phyloP scores from a whole-genome alignment of 345 rosid species.

The Eucalyptus erythrocorys region DNA sequence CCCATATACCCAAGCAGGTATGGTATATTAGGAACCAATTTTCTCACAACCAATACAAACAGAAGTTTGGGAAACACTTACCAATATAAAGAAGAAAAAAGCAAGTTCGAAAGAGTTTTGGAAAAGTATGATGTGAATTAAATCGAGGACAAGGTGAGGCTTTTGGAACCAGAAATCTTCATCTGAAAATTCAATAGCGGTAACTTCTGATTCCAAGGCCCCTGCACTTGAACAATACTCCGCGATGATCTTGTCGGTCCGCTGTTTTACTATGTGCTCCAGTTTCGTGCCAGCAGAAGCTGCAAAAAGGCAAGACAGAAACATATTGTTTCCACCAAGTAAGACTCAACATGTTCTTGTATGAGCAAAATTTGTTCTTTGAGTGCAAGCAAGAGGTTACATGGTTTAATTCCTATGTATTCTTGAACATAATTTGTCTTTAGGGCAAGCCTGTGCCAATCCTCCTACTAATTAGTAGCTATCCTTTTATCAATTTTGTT shows the following conservation, averaged over 20 bases:
- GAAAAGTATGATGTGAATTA: slow-evolving; percentile 71
- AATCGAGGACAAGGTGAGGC: slow-evolving; percentile 40
- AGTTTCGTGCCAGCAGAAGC: slow-evolving; percentile 76
- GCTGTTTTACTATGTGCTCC: slow-evolving; percentile 55
- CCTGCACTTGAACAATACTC: slow-evolving; percentile 51
- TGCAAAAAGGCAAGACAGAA: neutral
- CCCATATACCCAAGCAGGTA: no score
- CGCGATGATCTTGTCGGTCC: slow-evolving; percentile 59
- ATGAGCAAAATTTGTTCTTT: neutral
- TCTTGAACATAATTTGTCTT: neutral
- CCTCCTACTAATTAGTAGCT: no score
- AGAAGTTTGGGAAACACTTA: neutral
- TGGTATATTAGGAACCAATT: neutral
- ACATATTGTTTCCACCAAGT: neutral
- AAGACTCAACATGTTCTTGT: neutral
- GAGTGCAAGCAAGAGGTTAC: neutral
- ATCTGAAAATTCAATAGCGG: slow-evolving; percentile 60
- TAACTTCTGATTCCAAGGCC: neutral
- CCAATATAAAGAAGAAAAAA: slow-evolving; percentile 68
- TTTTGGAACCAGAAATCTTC: slow-evolving; percentile 58
- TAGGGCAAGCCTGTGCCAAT: neutral
- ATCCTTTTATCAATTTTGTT: no score
- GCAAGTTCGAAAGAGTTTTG: slow-evolving; percentile 85
- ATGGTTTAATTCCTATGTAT: neutral
- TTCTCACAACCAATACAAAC: neutral